These are phyloP conservation scores for Discostella pseudostelligera DNA, from an alignment of 108 stramenopile genomes.

Conservation along the genomic window DNA sequence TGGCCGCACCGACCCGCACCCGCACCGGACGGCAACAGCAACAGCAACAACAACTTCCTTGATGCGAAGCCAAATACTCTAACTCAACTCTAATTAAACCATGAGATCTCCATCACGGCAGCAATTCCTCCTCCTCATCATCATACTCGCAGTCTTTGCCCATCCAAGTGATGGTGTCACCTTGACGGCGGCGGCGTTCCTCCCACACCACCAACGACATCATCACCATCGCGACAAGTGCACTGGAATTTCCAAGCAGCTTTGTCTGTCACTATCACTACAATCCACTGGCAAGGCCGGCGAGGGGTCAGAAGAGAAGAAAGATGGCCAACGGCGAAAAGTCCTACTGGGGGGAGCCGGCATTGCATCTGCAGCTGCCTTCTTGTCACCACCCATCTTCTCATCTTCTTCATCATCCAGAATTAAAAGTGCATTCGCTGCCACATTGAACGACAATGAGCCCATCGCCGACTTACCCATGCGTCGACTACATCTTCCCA, in stretches of 20 bases:
- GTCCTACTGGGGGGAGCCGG: neutral
- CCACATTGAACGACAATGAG: neutral
- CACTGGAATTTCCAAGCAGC: no score
- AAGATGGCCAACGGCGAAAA: neutral
- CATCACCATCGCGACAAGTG: no score
- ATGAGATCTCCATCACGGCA: no score
- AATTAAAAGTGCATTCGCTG: neutral
- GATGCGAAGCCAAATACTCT: no score
- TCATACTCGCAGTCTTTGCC: no score
- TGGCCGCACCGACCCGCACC: no score
- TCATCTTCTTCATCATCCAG: neutral
- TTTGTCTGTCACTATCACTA: no score
- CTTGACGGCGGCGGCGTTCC: neutral
- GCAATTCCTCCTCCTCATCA: no score
- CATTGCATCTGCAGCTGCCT: neutral
- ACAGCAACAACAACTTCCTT: no score
- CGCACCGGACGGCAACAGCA: no score
- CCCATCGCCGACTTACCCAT: slow-evolving; percentile 36
- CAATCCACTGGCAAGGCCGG: neutral
- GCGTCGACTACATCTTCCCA: slow-evolving; percentile 46
- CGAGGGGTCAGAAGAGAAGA: neutral
- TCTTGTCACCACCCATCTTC: neutral
- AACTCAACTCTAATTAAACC: no score
- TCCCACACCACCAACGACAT: neutral
- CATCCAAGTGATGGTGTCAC: neutral